Evolutionary conservation across 306 rosid species (phyloP), one percentile per base, ranked within the genome.

Genomic region (Sophora flavescens): DNA sequence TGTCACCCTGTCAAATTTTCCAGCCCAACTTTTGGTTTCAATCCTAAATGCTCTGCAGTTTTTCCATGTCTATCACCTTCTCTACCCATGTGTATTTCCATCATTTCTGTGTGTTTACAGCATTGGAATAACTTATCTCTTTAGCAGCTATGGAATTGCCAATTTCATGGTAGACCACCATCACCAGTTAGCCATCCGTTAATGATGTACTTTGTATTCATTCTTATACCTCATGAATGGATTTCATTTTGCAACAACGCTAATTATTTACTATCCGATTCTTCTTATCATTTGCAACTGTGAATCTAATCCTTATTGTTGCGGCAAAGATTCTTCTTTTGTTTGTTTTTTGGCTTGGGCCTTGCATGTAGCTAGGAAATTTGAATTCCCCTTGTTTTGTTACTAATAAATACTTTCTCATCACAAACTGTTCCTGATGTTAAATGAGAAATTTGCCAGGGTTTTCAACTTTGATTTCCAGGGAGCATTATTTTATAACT

Each of bases 101-200:
- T 41, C 63, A 73, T 78, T 73, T 42, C 45, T 56, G 47, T 56
- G 63, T 72, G 50, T 56, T 15, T 8, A 14, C 15, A 26, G 62
- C 9, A 48, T 48, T 1, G 63, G 59, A 64, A 54, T 79, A 42
- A 32, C 44, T 30, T 18, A 36, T 51, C 45, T 32, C 13, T 75
- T 38, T 41, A 14, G 11, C 59, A 26, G 14, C 72, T 28, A 16
- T 28, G 48, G 13, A 42, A 28, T 54, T 10, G 4, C 41, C 4
- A 44, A 30, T 56, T 35, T 63, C n/a, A 3, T 33, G 30, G 16
- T 14, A 36, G 72, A 51, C 47, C 53, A 12, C n/a, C 1, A 16
- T 7, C 18, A 2, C 35, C 81, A 4, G 26, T 42, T 8, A 5
- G 2, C 16, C 36, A 6, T 66, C 59, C 44, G 9, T 17, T 12